Base-by-base conservation (phyloP, 2,329 filamentous ascomycete genomes). In the Phialemoniopsis sp. region DNA sequence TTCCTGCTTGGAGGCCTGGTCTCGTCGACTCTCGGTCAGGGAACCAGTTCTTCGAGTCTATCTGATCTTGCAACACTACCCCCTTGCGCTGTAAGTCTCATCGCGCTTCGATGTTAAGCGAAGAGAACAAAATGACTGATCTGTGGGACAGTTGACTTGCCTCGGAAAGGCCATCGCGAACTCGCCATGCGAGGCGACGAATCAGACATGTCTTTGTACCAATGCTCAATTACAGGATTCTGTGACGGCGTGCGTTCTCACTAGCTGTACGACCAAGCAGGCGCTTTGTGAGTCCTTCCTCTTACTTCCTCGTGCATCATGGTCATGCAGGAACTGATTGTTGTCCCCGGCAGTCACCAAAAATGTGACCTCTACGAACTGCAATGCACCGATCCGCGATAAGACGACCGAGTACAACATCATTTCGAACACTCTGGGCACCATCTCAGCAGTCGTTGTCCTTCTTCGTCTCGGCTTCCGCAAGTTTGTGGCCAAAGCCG, bases 391-490 rank as follows among this genome's bases (percentile, higher is more conserved):
- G 9, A 30, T 49, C 13, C 46, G 46, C 6, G 49, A 58, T 41
- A 62, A 58, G 42, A 59, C 36, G 45, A 46, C 51, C n/a, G 51
- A 59, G 29, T 52, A 61, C 32, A 43, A 59, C 14, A 55, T 51
- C 13, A 51, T 62, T 4, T 50, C 57, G 44, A 43, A 50, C 44
- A 29, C 43, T 6, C 45, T 63, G 33, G 59, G 51, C 37, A 50
- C 55, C 13, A 52, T 67, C 17, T 58, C 62, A 6, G 59, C 52
- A 18, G 48, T 59, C 32, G 58, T 64, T 34, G 52, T 70, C 21
- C 40, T 58, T 6, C 44, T 62, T 13, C 68, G 69, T n/a, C 54
- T 68, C 8, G 46, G 47, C 4, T 58, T 55, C 36, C 58, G 53
- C 29, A 42, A 65, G n/a, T 54, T 64, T 10, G 42, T 52, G 2